phyloP scores from a whole-genome alignment of 345 rosid genomes.

The Camelina laxa region DNA sequence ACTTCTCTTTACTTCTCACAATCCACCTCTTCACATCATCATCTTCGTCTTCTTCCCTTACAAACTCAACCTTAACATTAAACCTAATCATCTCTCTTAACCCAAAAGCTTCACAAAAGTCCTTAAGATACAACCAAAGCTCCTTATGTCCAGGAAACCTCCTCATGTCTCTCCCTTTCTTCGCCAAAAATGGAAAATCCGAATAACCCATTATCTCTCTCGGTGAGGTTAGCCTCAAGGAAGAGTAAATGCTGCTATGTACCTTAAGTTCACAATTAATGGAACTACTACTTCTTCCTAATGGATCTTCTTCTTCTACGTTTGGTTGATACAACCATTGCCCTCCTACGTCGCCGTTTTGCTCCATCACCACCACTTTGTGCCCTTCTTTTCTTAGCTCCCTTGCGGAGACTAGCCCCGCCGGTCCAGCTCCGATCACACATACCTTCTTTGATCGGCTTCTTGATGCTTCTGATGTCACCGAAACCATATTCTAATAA shows the following conservation, averaged over 20 bases:
- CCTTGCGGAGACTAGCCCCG: constrained; percentile 87
- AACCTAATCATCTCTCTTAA: constrained; percentile 77
- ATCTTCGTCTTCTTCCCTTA: constrained; percentile 59
- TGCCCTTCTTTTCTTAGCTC: constrained; percentile 92
- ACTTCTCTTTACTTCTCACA: constrained; percentile 59
- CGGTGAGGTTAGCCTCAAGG: constrained; percentile 71
- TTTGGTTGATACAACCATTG: constrained; percentile 82
- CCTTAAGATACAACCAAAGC: constrained; percentile 75
- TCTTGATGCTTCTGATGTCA: constrained; percentile 29
- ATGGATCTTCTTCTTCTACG: constrained; percentile 59
- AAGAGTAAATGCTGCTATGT: constrained; percentile 88
- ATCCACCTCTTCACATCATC: constrained; percentile 67
- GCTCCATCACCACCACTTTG: constrained; percentile 72
- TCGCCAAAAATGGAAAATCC: constrained; percentile 80
- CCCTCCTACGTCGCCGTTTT: constrained; percentile 87
- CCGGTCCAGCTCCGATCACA: constrained; percentile 96
- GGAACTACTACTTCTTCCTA: constrained; percentile 50
- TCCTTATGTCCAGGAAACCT: constrained; percentile 89
- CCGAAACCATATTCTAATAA: constrained; percentile 37
- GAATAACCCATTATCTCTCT: constrained; percentile 92
- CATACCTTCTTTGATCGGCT: constrained; percentile 61
- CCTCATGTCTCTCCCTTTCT: constrained; percentile 78
- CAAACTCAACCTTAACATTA: constrained; percentile 78
- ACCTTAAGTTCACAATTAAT: constrained; percentile 49
- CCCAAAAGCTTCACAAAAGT: constrained; percentile 72